phyloP scores from a whole-genome alignment of 1,139 yeast species.

The Hemisphaericaspora xylanilytica region DNA sequence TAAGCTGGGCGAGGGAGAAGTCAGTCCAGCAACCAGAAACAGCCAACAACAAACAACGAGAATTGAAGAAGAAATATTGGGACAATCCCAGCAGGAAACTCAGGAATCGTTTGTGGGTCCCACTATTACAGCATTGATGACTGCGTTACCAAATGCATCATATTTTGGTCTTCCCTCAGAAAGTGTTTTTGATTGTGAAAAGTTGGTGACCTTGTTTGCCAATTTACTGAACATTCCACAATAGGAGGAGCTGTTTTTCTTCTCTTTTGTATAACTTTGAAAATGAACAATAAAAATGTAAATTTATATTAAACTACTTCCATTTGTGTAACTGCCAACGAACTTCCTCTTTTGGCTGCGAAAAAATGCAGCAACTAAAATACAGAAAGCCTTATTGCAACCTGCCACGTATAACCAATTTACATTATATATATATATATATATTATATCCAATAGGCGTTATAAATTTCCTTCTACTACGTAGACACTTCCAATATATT shows the following conservation, averaged over 20 bases:
- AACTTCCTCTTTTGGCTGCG: too few species aligned
- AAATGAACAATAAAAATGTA: too few species aligned
- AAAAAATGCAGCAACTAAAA: too few species aligned
- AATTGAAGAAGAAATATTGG: slow-evolving; percentile 13
- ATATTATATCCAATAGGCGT: too few species aligned
- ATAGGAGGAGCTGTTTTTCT: slow-evolving; percentile 3
- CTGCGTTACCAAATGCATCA: slow-evolving; percentile 52
- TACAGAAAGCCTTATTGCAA: too few species aligned
- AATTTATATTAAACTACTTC: too few species aligned
- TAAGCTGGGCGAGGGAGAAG: slow-evolving; percentile 12
- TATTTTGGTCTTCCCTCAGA: slow-evolving; percentile 44
- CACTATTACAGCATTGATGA: slow-evolving; percentile 50
- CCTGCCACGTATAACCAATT: too few species aligned
- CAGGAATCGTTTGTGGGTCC: slow-evolving; percentile 46
- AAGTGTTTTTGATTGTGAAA: slow-evolving; percentile 38
- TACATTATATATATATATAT: too few species aligned
- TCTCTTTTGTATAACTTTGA: too few species aligned
- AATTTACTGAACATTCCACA: slow-evolving; percentile 31
- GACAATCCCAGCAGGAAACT: slow-evolving; percentile 10
- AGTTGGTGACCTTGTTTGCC: slow-evolving; percentile 41
- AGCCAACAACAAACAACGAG: slow-evolving; percentile 7
- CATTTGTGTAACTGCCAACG: too few species aligned
- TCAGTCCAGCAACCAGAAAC: slow-evolving; percentile 8
- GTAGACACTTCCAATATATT: too few species aligned
- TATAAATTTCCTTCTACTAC: too few species aligned